Evolutionary conservation across 805 yeast genomes (phyloP).

Genomic region (Metschnikowia baotianmanensis): DNA sequence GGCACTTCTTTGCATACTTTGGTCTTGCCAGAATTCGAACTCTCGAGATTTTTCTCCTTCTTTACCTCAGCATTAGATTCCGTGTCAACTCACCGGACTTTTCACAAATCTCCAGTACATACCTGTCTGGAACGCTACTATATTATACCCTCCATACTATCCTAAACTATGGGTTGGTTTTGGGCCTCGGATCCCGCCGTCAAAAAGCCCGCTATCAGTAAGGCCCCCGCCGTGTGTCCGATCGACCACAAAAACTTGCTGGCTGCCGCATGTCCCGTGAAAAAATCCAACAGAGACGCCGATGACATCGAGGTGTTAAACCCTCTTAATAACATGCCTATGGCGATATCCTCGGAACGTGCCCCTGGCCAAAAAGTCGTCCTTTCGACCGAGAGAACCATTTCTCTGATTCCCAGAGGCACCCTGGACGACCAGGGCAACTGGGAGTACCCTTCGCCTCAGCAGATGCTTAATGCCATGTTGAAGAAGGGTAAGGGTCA

Average conservation of each 20-base stretch:
- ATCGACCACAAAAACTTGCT: slow-evolving; percentile 13
- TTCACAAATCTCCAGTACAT: too few species aligned
- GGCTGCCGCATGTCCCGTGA: slow-evolving; percentile 19
- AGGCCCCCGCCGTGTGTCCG: slow-evolving; percentile 19
- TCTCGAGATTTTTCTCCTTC: too few species aligned
- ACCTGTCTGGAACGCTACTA: too few species aligned
- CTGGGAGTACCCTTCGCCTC: slow-evolving; percentile 99
- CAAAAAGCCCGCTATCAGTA: neutral
- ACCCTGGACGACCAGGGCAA: slow-evolving; percentile 58
- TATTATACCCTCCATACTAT: slow-evolving; percentile 4
- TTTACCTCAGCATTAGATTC: too few species aligned
- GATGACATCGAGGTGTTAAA: slow-evolving; percentile 46
- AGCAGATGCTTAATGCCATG: slow-evolving; percentile 99
- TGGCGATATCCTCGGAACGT: slow-evolving; percentile 56
- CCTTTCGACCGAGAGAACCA: slow-evolving; percentile 79
- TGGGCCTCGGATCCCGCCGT: slow-evolving; percentile 56
- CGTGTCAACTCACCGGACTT: too few species aligned
- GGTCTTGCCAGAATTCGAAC: too few species aligned
- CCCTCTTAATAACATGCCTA: slow-evolving; percentile 90
- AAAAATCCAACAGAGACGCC: slow-evolving; percentile 1
- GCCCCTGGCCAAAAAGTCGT: slow-evolving; percentile 79
- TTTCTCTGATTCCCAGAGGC: slow-evolving; percentile 88
- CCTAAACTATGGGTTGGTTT: slow-evolving; percentile 95
- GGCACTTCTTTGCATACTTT: too few species aligned
- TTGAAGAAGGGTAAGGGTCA: slow-evolving; percentile 85